These are phyloP conservation scores for Tulasnella sp. DNA, from an alignment of 768 basidiomycete genomes.

Conservation along the genomic window DNA sequence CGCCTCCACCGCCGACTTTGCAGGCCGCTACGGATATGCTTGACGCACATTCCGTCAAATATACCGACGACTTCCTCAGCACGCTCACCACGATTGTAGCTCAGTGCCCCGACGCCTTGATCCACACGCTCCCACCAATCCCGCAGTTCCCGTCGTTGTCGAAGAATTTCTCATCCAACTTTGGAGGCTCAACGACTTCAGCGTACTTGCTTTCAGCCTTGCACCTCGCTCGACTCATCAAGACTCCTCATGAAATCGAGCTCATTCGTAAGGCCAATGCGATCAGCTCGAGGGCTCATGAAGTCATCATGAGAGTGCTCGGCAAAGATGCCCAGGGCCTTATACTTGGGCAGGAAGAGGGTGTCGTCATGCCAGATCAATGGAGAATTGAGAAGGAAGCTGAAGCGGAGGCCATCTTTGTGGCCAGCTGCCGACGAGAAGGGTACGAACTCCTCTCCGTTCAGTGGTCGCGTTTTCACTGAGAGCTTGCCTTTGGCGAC, in stretches of 20 bases:
- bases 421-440: conserved; percentile 81
- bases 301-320: conserved; percentile 85
- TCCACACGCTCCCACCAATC: conserved; percentile 60
- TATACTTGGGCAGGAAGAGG: conserved; percentile 39
- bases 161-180: conserved; percentile 40
- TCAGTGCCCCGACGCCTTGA: conserved; percentile 50
- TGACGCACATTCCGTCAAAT: conserved; percentile 43
- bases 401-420: conserved; percentile 91
- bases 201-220: conserved; percentile 69
- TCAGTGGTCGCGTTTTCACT: background rate
- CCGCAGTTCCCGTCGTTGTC: conserved; percentile 53
- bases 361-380: conserved; percentile 58
- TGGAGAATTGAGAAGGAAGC: conserved; percentile 91
- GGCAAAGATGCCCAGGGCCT: conserved; percentile 64
- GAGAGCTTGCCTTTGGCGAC: background rate
- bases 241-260: conserved; percentile 68
- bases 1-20: conserved; percentile 70
- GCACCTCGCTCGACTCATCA: conserved; percentile 75
- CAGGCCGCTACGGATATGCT: conserved; percentile 47
- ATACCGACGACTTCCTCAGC: conserved; percentile 45
- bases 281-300: conserved; percentile 86
- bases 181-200: conserved; percentile 47
- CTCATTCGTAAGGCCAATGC: conserved; percentile 74
- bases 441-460: conserved; percentile 51
- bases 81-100: conserved; percentile 46